phyloP scores from a whole-genome alignment of 495 filamentous ascomycete species.

The Letharia lupina region DNA sequence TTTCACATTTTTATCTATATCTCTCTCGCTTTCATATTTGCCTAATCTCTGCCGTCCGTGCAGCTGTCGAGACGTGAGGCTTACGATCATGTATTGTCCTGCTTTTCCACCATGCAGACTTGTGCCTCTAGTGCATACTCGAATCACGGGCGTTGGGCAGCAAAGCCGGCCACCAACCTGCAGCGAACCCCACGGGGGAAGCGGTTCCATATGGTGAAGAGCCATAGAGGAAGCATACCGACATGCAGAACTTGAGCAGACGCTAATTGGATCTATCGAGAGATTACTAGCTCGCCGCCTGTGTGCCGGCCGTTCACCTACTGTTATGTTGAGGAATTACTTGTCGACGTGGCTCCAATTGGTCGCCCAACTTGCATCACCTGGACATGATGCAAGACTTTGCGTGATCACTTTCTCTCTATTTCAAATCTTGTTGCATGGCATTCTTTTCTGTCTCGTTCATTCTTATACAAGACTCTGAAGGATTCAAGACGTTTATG shows the following conservation, averaged over 20 bases:
- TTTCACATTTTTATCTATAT: background rate
- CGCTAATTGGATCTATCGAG: slow-evolving; percentile 2
- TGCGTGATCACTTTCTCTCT: background rate
- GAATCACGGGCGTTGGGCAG: slow-evolving; percentile 20
- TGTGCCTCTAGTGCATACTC: slow-evolving; percentile 10
- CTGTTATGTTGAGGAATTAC: slow-evolving; percentile 5
- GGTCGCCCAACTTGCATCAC: slow-evolving; percentile 12
- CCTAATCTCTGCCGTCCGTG: background rate
- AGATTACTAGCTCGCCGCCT: slow-evolving; percentile 3
- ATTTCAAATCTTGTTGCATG: slow-evolving; percentile 1
- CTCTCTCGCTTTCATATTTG: background rate
- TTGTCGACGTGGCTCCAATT: slow-evolving; percentile 25
- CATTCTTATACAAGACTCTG: slow-evolving; percentile 7
- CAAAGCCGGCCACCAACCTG: slow-evolving; percentile 11
- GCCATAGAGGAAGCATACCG: slow-evolving; percentile 3
- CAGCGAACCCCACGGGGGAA: slow-evolving; percentile 10
- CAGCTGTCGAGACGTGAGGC: background rate
- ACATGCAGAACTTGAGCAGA: slow-evolving; percentile 8
- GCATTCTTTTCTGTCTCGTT: slow-evolving; percentile 6
- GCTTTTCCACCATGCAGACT: background rate
- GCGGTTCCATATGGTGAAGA: background rate
- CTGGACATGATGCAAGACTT: slow-evolving; percentile 6
- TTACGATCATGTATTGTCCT: slow-evolving; percentile 7
- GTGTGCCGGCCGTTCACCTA: slow-evolving; percentile 1
- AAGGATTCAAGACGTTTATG: background rate